Evolutionary conservation across 148 eudicot genomes (phyloP), one percentile per base, ranked within the genome.

Genomic region (Fallopia convolvulus): DNA sequence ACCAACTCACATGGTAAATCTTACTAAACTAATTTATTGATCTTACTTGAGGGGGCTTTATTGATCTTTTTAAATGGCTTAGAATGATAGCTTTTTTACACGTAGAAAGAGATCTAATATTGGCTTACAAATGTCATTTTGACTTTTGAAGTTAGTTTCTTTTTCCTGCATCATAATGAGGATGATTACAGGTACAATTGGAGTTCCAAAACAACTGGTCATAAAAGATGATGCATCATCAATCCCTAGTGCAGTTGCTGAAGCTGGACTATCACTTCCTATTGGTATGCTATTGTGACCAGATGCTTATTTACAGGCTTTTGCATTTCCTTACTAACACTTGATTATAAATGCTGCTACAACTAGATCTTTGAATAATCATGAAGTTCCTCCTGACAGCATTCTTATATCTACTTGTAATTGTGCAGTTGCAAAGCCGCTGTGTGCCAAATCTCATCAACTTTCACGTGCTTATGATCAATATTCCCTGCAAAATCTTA

Each of bases 361-460:
- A 36, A 33, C 4, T 36, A 36, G 72, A 36, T 66, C 21, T 66
- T 63, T 36, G 32, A 66, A 33, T 66, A 33, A 17, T 36, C 68
- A 26, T 23, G 68, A 61, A 61, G 30, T 10, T 17, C 39, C 70
- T 11, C 36, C 39, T 30, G 5, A 46, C 6, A 39, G 42, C 6
- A 33, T 33, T 14, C 17, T 36, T 33, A 65, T 14, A 65, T 65
- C 8, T 65, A 12, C 4, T 11, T 65, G 41, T 65, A 65, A 30
- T 65, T 68, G 10, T 68, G 72, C 92, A 95, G 99, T 95, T 84
- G 98, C 97, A 77, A 95, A 95, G 88, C 99, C 99, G 32, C 83
- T 95, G 75, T 83, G 81, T 74, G 89, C 94, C 39, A 91, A 95
- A 63, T 95, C 99, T 17, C 99, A 95, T 84, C 87, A 93, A 83